Evolutionary conservation across 148 eudicot genomes (phyloP).

Genomic region (Agrostemma githago): DNA sequence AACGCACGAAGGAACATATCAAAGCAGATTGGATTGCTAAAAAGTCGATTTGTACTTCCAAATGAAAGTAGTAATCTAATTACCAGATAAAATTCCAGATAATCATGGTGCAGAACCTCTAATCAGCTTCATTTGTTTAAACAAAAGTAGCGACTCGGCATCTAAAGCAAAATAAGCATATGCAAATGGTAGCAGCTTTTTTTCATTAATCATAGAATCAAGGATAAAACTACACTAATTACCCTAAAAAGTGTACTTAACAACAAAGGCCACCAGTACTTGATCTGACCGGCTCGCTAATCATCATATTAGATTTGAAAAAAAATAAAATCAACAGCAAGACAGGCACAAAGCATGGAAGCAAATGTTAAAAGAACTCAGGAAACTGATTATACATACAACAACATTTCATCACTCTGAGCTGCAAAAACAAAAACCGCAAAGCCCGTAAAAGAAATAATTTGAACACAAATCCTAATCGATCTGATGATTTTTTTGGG

Average conservation of each 20-base stretch:
- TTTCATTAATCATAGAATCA: slow-evolving; percentile 21
- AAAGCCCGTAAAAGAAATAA: background rate
- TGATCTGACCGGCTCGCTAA: slow-evolving; percentile 17
- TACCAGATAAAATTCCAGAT: slow-evolving; percentile 33
- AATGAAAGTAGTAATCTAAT: slow-evolving; percentile 29
- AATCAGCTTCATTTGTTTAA: slow-evolving; percentile 12
- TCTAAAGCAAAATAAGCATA: slow-evolving; percentile 29
- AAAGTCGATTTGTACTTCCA: slow-evolving; percentile 65
- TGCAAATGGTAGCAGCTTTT: slow-evolving; percentile 30
- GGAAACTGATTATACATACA: background rate
- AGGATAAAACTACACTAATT: slow-evolving; percentile 18
- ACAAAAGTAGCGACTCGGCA: slow-evolving; percentile 14
- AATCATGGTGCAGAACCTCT: slow-evolving; percentile 20
- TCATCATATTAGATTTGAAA: slow-evolving; percentile 20
- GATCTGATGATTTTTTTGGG: background rate
- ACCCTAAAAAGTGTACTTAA: slow-evolving; percentile 21
- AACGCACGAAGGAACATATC: slow-evolving; percentile 23
- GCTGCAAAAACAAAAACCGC: too few relatives aligned
- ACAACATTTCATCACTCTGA: too few relatives aligned
- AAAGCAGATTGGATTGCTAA: slow-evolving; percentile 22
- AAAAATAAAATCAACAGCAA: slow-evolving; percentile 9
- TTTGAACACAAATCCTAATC: background rate
- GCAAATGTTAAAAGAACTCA: background rate
- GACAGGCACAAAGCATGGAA: slow-evolving; percentile 24
- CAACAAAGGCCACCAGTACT: slow-evolving; percentile 36